Conservation (phyloP, 2,329 filamentous ascomycete genomes). For the Trichoderma harzianum region DNA sequence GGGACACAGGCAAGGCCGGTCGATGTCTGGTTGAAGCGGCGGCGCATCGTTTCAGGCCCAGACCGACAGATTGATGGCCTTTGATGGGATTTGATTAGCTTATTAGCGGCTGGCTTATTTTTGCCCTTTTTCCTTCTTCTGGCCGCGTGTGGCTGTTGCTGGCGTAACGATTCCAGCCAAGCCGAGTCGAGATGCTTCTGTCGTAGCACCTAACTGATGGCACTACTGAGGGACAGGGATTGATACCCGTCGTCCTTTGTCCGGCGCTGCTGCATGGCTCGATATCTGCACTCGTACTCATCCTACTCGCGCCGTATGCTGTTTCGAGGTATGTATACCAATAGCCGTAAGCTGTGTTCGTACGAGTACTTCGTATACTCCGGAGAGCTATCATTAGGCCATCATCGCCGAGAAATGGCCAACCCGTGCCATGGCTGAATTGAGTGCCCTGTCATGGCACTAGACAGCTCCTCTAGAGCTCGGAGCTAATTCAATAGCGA, state of each 20-base stretch:
- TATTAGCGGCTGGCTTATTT: constrained; percentile 4
- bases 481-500: constrained; percentile 11
- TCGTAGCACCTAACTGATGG: constrained; percentile 1
- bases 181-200: constrained; percentile 1
- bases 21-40: neutral
- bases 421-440: neutral
- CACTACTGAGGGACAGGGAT: neutral
- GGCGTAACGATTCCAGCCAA: constrained; percentile 6
- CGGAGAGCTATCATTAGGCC: neutral
- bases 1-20: neutral
- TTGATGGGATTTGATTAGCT: neutral
- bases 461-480: neutral
- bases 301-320: neutral
- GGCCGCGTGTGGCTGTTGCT: constrained; percentile 10
- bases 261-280: neutral
- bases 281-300: neutral
- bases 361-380: neutral
- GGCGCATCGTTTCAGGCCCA: neutral
- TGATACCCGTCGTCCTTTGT: neutral
- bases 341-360: neutral
- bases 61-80: constrained; percentile 1
- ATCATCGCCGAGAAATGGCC: neutral
- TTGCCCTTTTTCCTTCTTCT: neutral
- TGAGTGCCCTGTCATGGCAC: neutral
- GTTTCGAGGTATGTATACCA: neutral